phyloP scores from a whole-genome alignment of 495 filamentous ascomycete genomes.

The Penicillium riverlandense region DNA sequence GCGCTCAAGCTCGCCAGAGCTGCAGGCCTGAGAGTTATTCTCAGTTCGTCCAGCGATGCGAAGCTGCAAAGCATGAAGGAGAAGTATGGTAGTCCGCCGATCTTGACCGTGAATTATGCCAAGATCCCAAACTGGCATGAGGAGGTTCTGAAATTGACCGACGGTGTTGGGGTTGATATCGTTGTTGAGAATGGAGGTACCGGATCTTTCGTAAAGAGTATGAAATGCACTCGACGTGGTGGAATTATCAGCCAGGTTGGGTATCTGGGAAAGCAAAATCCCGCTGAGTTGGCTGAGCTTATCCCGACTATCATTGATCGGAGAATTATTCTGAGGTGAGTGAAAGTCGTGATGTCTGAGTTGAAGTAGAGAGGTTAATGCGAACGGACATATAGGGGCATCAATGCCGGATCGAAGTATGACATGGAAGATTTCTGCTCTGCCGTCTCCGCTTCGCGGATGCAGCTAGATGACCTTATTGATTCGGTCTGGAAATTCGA shows the following conservation, averaged over 20 bases:
- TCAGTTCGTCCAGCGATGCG: conserved; percentile 28
- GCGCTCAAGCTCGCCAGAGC: conserved; percentile 28
- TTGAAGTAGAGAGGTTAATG: not conserved
- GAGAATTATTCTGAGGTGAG: conserved; percentile 19
- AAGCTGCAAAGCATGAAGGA: conserved; percentile 20
- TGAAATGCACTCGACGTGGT: conserved; percentile 25
- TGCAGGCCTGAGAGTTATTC: conserved; percentile 22
- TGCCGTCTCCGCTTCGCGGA: conserved; percentile 14
- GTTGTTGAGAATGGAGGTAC: conserved; percentile 34
- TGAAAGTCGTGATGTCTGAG: not conserved
- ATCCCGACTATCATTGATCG: conserved; percentile 27
- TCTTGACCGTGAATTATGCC: conserved; percentile 28
- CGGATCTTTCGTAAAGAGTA: conserved; percentile 22
- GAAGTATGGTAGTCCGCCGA: conserved; percentile 7
- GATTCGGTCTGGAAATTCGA: conserved; percentile 23
- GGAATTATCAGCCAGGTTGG: conserved; percentile 35
- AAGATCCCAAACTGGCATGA: conserved; percentile 24
- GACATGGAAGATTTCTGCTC: conserved; percentile 30
- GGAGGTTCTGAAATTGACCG: conserved; percentile 24
- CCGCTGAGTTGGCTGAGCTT: conserved; percentile 16
- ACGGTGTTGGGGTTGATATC: conserved; percentile 29
- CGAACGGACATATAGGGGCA: conserved; percentile 14
- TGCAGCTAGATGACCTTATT: conserved; percentile 24
- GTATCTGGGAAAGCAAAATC: conserved; percentile 24
- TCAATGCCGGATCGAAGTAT: conserved; percentile 29